Conservation (phyloP, 345 rosid species). For the Pseudoturritis turrita region DNA sequence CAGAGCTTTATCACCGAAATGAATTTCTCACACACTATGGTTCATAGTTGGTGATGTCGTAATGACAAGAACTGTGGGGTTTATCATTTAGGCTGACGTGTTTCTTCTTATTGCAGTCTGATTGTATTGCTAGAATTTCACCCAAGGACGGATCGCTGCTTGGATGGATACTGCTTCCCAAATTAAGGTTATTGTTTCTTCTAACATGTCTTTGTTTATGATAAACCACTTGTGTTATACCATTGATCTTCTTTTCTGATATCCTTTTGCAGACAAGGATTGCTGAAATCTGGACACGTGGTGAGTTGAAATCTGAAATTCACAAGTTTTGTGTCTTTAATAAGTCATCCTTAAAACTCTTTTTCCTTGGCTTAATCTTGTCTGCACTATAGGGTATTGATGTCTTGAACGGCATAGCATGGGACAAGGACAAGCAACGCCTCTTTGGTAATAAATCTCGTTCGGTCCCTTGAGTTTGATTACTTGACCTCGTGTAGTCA, state of each 20-base stretch:
- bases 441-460: constrained; percentile 19
- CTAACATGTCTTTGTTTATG: not conserved
- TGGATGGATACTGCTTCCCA: constrained; percentile 83
- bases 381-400: constrained; percentile 51
- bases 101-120: constrained; percentile 47
- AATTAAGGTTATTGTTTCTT: constrained; percentile 52
- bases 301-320: constrained; percentile 34
- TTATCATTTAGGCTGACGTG: not conserved
- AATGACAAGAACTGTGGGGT: not conserved
- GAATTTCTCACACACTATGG: not conserved
- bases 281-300: constrained; percentile 51
- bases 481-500: not conserved
- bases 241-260: not conserved
- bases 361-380: not conserved
- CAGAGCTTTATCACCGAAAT: not conserved
- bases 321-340: not conserved
- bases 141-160: constrained; percentile 51
- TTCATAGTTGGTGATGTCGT: not conserved
- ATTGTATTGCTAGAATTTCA: constrained; percentile 92
- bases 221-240: not conserved
- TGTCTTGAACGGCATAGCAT: constrained; percentile 95
- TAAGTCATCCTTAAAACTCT: not conserved
- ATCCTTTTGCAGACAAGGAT: constrained; percentile 44
- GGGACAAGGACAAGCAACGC: constrained; percentile 68
- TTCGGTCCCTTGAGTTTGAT: not conserved